Percentiles rank a stretch among this genome's conserved stretches.
Conservation (phyloP, 192 early-diverging fungal species). For the Mortierella alpina region DNA sequence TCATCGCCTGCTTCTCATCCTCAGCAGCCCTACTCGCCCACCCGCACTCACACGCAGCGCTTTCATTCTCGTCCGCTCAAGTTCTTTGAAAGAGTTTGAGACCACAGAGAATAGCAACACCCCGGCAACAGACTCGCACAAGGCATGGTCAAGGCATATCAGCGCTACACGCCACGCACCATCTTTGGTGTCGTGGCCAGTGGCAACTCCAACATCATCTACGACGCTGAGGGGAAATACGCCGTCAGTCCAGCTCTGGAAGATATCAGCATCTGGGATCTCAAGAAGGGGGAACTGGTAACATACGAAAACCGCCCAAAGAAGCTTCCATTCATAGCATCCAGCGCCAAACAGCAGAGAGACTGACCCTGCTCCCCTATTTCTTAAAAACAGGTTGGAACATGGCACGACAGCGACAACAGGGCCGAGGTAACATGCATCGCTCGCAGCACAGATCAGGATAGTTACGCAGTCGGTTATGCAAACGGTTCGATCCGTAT, state of each 20-base stretch:
- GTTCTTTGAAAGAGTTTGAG: conserved; percentile 18
- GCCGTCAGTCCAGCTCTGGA: conserved; percentile 88
- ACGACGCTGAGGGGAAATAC: conserved; percentile 74
- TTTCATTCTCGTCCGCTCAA: neutral
- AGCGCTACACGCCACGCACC: conserved; percentile 83
- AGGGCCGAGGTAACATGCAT: conserved; percentile 89
- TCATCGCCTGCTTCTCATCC: neutral
- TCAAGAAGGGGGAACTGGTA: conserved; percentile 82
- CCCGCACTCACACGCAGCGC: neutral
- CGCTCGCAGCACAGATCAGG: conserved; percentile 71
- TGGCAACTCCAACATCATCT: conserved; percentile 74
- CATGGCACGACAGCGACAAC: conserved; percentile 87
- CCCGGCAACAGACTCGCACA: neutral
- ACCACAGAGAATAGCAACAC: neutral
- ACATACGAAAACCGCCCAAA: neutral
- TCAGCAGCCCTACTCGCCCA: neutral
- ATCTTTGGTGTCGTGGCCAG: conserved; percentile 89
- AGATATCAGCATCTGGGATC: conserved; percentile 85
- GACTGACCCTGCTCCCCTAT: neutral
- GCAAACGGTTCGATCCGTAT: conserved; percentile 93
- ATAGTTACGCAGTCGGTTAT: conserved; percentile 92
- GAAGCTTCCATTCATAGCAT: neutral
- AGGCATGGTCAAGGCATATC: conserved; percentile 79
- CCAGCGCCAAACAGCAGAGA: neutral
- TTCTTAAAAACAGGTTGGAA: conserved; percentile 56